These are phyloP conservation scores for Nidula niveotomentosa DNA, from an alignment of 1,284 basidiomycete species.

Conservation along the genomic window DNA sequence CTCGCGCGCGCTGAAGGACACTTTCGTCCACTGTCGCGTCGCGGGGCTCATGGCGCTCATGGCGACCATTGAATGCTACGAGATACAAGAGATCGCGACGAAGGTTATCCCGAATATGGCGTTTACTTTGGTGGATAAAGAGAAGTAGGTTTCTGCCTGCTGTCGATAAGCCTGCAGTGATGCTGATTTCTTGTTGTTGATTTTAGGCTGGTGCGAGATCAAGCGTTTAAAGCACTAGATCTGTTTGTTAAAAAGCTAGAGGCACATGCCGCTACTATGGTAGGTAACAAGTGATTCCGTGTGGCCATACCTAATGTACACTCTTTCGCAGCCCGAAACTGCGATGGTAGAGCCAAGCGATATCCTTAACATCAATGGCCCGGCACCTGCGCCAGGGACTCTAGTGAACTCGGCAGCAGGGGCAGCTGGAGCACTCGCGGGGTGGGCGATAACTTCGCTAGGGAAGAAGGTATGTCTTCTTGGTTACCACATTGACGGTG, in stretches of 20 bases:
- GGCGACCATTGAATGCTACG: slow-evolving; percentile 92
- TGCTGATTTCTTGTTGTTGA: slow-evolving; percentile 2
- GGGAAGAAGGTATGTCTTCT: slow-evolving; percentile 61
- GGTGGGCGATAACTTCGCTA: slow-evolving; percentile 91
- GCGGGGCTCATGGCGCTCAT: slow-evolving; percentile 96
- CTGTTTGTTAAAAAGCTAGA: slow-evolving; percentile 87
- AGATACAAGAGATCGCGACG: slow-evolving; percentile 83
- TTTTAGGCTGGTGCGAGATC: slow-evolving; percentile 82
- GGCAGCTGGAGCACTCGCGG: slow-evolving; percentile 87
- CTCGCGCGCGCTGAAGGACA: slow-evolving; percentile 86
- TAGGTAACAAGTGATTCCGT: slow-evolving; percentile 27
- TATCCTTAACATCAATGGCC: slow-evolving; percentile 21
- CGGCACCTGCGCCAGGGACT: slow-evolving; percentile 47
- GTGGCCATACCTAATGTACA: slow-evolving; percentile 2
- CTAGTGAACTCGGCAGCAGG: slow-evolving; percentile 86
- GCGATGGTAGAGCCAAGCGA: slow-evolving; percentile 39
- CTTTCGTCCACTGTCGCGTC: slow-evolving; percentile 91
- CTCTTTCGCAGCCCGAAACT: slow-evolving; percentile 64
- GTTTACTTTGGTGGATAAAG: slow-evolving; percentile 82
- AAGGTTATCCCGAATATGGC: slow-evolving; percentile 88
- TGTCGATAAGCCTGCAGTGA: not conserved
- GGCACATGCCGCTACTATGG: slow-evolving; percentile 77
- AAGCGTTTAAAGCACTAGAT: slow-evolving; percentile 90
- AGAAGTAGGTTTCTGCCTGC: slow-evolving; percentile 67
- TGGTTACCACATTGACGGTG: not conserved